Percentiles rank a stretch among this genome's conserved stretches.
Conservation (phyloP, 2,329 filamentous ascomycete genomes). For the Acrocalymma vagum region DNA sequence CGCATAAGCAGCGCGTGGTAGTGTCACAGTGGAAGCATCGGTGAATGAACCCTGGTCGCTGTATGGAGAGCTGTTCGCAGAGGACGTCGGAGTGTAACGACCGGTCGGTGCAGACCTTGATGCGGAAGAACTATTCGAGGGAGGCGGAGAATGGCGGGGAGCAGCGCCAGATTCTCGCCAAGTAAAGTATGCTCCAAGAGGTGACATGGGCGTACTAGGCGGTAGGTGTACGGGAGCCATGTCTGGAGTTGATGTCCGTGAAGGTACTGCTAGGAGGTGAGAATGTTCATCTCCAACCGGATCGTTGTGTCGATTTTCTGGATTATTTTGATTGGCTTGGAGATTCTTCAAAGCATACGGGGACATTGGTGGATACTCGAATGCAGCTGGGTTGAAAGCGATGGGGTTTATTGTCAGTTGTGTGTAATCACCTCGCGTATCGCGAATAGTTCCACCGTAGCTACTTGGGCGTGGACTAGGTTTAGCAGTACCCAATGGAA, state of each 20-base stretch:
- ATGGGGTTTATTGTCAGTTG: constrained; percentile 23
- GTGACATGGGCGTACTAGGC: too few relatives aligned
- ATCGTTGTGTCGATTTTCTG: constrained; percentile 22
- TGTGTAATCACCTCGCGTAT: constrained; percentile 25
- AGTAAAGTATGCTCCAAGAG: too few relatives aligned
- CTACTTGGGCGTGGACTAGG: constrained; percentile 24
- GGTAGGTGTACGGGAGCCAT: constrained; percentile 36
- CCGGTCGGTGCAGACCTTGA: constrained; percentile 4
- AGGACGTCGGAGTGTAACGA: constrained; percentile 6
- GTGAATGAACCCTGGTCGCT: constrained; percentile 3
- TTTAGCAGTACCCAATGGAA: constrained; percentile 21
- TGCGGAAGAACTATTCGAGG: neutral
- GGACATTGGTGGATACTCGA: constrained; percentile 30
- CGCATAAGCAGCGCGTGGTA: constrained; percentile 9
- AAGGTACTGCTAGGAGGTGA: constrained; percentile 36
- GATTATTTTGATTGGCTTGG: constrained; percentile 12
- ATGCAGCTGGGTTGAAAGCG: constrained; percentile 23
- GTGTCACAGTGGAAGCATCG: constrained; percentile 3
- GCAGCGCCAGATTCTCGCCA: too few relatives aligned
- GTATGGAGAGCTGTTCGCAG: constrained; percentile 4
- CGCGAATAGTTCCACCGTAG: constrained; percentile 16
- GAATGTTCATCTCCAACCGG: constrained; percentile 38
- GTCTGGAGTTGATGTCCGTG: constrained; percentile 36
- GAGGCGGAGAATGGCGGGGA: too few relatives aligned
- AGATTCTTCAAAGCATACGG: constrained; percentile 26